Base-by-base conservation (phyloP, 2,329 filamentous ascomycete genomes). In the Fusarium sp. region DNA sequence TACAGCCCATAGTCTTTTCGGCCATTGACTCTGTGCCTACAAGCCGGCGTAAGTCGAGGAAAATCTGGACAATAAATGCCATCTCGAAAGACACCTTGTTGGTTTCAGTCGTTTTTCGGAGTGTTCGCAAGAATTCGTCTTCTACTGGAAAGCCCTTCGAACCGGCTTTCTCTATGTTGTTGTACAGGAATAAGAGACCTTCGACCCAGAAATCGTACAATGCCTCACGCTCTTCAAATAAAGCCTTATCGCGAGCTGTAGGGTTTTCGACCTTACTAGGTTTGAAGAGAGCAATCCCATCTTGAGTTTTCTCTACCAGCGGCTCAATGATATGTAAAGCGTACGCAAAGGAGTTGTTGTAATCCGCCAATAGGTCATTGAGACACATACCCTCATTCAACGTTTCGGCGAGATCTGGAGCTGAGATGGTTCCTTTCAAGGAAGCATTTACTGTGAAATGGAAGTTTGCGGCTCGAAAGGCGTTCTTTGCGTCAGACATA, bases 241-340 rank as follows among this genome's bases (percentile, higher is more conserved):
- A 7, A 27, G 6, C 1, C 18, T n/a, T 25, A 3, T n/a, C 7
- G 1, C 7, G 11, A 7, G 23, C 6, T 16, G 16, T 27, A 3
- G 25, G 0, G 4, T 4, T 5, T 18, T 27, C 16, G 4, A 13
- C 3, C 43, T 28, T n/a, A 2, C 3, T 21, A 21, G 21, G 21
- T 21, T 21, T 21, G 21, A 21, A 21, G 21, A 21, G 21, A 21
- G 21, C 21, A 21, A 21, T 21, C 21, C 21, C 21, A 21, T 28
- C 23, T 18, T 46, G 43, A 4, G 43, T 46, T 7, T 46, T 11
- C 18, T 28, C 7, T 7, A 46, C 23, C 43, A 46, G 12, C 25
- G 43, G 42, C 23, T 18, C 2, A 1, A 46, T 27, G 7, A 5
- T n/a, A 3, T 9, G 5, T 7, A 46, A 5, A 1, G 23, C 23